Conservation (phyloP, 148 eudicot genomes). For the Fallopia convolvulus region DNA sequence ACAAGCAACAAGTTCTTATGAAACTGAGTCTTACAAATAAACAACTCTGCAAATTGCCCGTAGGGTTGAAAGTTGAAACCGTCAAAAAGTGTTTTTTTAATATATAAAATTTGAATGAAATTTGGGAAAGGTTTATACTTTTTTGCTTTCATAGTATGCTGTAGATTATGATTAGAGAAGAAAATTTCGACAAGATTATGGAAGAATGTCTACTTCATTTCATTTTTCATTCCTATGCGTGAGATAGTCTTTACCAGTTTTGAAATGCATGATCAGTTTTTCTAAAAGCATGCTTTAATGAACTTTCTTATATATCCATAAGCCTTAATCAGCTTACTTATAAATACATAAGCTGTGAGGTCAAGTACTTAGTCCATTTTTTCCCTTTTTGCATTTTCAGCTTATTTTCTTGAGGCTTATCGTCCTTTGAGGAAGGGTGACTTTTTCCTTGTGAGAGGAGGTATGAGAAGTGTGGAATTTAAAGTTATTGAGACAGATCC, state of each 20-base stretch:
- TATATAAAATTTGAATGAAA: not conserved
- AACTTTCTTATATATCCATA: too few species aligned
- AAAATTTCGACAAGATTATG: not conserved
- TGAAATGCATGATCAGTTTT: constrained; percentile 3
- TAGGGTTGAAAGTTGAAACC: not conserved
- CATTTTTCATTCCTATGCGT: not conserved
- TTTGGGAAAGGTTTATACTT: not conserved
- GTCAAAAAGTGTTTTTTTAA: not conserved
- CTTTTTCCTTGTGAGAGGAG: constrained; percentile 70
- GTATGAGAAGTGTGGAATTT: constrained; percentile 79
- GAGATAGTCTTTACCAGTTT: not conserved
- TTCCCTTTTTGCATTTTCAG: constrained; percentile 24
- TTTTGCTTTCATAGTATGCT: not conserved
- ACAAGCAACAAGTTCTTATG: not conserved
- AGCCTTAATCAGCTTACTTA: too few species aligned
- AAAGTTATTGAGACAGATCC: constrained; percentile 85
- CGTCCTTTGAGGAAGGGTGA: constrained; percentile 78
- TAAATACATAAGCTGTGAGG: not conserved
- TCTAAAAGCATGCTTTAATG: not conserved
- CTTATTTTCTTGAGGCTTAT: constrained; percentile 74
- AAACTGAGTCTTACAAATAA: not conserved
- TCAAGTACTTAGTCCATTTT: not conserved
- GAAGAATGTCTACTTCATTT: not conserved
- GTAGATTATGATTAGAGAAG: not conserved
- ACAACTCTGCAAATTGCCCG: not conserved